Conservation (phyloP, 164 flowering plant genomes). For the Vitis riparia region DNA sequence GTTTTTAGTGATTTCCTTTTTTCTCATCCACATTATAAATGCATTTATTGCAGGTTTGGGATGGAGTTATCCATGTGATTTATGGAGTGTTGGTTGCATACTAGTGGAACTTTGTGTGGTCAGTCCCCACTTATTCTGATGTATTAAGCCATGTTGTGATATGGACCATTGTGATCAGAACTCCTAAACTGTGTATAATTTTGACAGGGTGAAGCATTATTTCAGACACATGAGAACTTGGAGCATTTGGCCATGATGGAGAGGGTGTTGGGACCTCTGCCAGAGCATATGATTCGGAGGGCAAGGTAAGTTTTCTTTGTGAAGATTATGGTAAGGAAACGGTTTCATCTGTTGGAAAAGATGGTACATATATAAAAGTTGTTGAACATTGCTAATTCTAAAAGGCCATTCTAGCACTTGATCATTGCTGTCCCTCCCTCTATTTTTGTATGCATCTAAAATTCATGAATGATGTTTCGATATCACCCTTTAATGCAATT, state of each 20-base stretch:
- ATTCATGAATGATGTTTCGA: neutral
- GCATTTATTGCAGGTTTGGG: constrained; percentile 65
- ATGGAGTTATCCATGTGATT: constrained; percentile 91
- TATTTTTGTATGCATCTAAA: no score
- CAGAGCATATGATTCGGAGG: constrained; percentile 63
- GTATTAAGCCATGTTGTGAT: neutral
- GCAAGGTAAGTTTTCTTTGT: constrained; percentile 45
- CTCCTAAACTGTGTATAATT: constrained; percentile 1
- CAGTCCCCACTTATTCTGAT: constrained; percentile 18
- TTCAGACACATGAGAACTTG: constrained; percentile 88
- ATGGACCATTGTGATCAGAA: neutral
- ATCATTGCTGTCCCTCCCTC: no score
- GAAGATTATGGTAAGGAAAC: neutral
- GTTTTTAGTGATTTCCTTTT: neutral
- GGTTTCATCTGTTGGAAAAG: neutral
- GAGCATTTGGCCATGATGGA: constrained; percentile 98
- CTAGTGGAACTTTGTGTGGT: constrained; percentile 86
- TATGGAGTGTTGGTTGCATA: constrained; percentile 97
- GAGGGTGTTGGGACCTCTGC: constrained; percentile 80
- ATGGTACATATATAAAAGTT: no score
- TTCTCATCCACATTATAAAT: neutral
- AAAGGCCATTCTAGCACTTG: no score
- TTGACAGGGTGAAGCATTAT: constrained; percentile 75
- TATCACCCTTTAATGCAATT: neutral
- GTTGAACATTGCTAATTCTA: no score